phyloP scores from a whole-genome alignment of 805 yeast genomes.

The Yarrowia bubula region DNA sequence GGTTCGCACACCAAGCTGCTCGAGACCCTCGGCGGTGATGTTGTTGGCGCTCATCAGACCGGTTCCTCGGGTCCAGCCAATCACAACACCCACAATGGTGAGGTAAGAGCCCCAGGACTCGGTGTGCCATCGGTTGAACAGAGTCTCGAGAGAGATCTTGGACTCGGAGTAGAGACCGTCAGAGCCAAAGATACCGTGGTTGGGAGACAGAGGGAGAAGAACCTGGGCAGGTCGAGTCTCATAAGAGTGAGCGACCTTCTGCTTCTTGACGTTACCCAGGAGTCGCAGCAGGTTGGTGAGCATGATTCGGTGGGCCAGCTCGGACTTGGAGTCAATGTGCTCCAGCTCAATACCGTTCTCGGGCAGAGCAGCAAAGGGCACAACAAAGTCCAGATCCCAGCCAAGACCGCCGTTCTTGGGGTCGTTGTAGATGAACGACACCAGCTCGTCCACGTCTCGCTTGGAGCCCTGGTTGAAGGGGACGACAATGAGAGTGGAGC shows the following conservation, averaged over 20 bases:
- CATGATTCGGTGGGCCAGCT: conserved; percentile 98
- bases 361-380: conserved; percentile 99
- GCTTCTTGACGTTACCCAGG: conserved; percentile 83
- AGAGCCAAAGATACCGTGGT: conserved; percentile 98
- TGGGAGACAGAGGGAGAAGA: conserved; percentile 93
- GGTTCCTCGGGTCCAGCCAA: conserved; percentile 99
- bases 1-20: conserved; percentile 92
- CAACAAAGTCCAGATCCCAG: conserved; percentile 94
- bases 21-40: conserved; percentile 96
- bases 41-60: conserved; percentile 98
- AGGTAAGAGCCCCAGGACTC: conserved; percentile 94
- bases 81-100: conserved; percentile 96
- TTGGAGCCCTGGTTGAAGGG: conserved; percentile 99
- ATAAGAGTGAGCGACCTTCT: conserved; percentile 69
- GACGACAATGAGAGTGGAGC: conserved; percentile 89
- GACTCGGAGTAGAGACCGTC: conserved; percentile 99
- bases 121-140: conserved; percentile 98
- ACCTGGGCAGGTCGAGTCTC: conserved; percentile 99
- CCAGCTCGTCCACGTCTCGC: conserved; percentile 84
- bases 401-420: conserved; percentile 87
- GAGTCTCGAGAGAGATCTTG: conserved; percentile 88
- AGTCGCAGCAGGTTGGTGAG: conserved; percentile 90
- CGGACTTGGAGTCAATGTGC: conserved; percentile 89
- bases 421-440: conserved; percentile 80
- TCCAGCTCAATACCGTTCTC: conserved; percentile 97